phyloP scores from a whole-genome alignment of 2,329 filamentous ascomycete genomes.

The Epichloe gansuensis region DNA sequence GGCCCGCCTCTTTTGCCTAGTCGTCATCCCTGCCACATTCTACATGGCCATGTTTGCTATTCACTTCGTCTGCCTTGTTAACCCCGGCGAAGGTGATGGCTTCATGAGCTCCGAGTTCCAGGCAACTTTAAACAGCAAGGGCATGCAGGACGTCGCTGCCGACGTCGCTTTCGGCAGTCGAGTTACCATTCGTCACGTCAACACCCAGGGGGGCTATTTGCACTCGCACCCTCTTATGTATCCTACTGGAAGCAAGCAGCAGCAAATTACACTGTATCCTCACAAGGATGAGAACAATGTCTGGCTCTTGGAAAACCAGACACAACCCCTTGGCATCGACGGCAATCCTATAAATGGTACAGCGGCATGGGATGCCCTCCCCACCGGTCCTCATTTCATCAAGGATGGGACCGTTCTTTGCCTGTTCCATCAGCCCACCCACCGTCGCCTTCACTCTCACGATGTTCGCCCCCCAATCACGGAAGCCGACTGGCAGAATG shows the following conservation, averaged over 20 bases:
- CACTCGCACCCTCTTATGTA: constrained; percentile 98
- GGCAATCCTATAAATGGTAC: constrained; percentile 71
- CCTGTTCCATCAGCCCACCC: constrained; percentile 71
- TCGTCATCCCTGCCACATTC: constrained; percentile 76
- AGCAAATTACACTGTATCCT: constrained; percentile 94
- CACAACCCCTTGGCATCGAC: constrained; percentile 67
- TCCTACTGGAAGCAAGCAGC: constrained; percentile 91
- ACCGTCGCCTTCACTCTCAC: constrained; percentile 89
- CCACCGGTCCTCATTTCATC: constrained; percentile 49
- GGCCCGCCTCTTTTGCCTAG: constrained; percentile 79
- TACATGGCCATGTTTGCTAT: constrained; percentile 97
- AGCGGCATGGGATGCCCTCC: constrained; percentile 65
- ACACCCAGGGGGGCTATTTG: constrained; percentile 94
- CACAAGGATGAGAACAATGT: constrained; percentile 99
- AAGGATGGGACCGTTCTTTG: constrained; percentile 69
- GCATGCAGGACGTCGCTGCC: constrained; percentile 87
- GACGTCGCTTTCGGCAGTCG: constrained; percentile 84
- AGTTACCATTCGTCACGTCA: constrained; percentile 79
- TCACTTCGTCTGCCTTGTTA: constrained; percentile 84
- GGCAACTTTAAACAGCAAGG: constrained; percentile 89
- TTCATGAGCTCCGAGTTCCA: constrained; percentile 99
- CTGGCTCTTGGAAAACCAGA: constrained; percentile 91
- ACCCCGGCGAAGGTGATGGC: constrained; percentile 92
- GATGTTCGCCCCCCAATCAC: constrained; percentile 73
- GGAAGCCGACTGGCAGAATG: constrained; percentile 88